These are phyloP conservation scores for Macroventuria anomochaeta DNA, from an alignment of 2,329 filamentous ascomycete species.

Conservation along the genomic window DNA sequence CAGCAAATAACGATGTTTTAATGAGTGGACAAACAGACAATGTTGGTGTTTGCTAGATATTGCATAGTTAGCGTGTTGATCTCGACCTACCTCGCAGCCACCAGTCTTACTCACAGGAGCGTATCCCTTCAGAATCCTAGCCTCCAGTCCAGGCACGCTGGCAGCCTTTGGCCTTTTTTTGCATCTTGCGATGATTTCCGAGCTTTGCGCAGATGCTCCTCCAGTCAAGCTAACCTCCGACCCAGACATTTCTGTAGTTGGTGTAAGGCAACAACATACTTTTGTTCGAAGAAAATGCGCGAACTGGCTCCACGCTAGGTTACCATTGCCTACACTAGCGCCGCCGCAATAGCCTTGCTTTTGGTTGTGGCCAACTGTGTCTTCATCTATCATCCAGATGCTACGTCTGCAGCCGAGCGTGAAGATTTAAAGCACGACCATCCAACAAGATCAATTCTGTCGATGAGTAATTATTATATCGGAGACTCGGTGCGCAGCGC, in stretches of 20 bases:
- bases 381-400: slow-evolving; percentile 9
- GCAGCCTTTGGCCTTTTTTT: not conserved
- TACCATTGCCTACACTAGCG: slow-evolving; percentile 5
- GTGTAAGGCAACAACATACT: not conserved
- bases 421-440: slow-evolving; percentile 2
- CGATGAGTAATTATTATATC: slow-evolving; percentile 4
- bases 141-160: not conserved
- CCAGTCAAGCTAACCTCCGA: slow-evolving; percentile 1
- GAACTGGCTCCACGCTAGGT: not conserved
- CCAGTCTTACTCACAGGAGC: too few relatives aligned
- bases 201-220: not conserved
- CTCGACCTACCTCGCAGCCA: too few relatives aligned
- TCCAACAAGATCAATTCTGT: slow-evolving; percentile 3
- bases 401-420: not conserved
- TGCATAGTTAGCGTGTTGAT: too few relatives aligned
- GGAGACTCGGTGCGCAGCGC: slow-evolving; percentile 1
- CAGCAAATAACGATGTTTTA: too few relatives aligned
- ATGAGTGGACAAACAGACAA: too few relatives aligned
- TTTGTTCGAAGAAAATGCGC: not conserved
- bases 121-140: too few relatives aligned
- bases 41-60: too few relatives aligned
- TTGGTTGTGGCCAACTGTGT: slow-evolving; percentile 1
- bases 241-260: slow-evolving; percentile 10
- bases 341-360: slow-evolving; percentile 4
- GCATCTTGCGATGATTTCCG: not conserved